These are phyloP conservation scores for Pterula multifida DNA, from an alignment of 1,284 basidiomycete species.

Conservation along the genomic window DNA sequence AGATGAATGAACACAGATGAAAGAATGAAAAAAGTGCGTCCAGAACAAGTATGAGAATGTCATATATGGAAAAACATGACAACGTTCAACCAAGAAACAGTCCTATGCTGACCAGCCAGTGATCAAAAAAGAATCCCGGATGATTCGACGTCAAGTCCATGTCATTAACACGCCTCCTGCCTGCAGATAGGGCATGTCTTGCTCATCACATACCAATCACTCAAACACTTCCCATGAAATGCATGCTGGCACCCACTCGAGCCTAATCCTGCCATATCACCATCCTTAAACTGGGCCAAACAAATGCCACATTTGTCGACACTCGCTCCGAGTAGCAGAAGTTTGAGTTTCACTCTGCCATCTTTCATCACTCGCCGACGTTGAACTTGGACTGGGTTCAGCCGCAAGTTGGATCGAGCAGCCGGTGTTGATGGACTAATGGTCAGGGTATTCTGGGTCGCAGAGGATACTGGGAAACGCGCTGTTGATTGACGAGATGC, in stretches of 20 bases:
- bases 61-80: no score
- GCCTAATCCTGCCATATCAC: constrained; percentile 46
- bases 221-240: constrained; percentile 51
- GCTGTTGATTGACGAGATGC: constrained; percentile 8
- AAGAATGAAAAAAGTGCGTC: no score
- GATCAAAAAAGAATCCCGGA: neutral
- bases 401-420: constrained; percentile 20
- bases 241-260: constrained; percentile 61
- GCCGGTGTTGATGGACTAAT: neutral
- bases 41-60: no score
- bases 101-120: neutral
- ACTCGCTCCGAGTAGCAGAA: constrained; percentile 55
- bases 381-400: constrained; percentile 49
- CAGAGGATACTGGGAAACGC: constrained; percentile 8
- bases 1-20: no score
- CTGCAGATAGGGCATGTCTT: constrained; percentile 46
- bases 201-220: constrained; percentile 37
- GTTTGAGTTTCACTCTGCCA: constrained; percentile 70
- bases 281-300: constrained; percentile 60
- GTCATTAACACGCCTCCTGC: constrained; percentile 15
- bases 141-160: no score
- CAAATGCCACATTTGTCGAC: constrained; percentile 79
- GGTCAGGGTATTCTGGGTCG: neutral
- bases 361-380: constrained; percentile 54
- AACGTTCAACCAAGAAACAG: no score